Evolutionary conservation across 345 rosid species (phyloP).

Genomic region (Lepidium aucheri): DNA sequence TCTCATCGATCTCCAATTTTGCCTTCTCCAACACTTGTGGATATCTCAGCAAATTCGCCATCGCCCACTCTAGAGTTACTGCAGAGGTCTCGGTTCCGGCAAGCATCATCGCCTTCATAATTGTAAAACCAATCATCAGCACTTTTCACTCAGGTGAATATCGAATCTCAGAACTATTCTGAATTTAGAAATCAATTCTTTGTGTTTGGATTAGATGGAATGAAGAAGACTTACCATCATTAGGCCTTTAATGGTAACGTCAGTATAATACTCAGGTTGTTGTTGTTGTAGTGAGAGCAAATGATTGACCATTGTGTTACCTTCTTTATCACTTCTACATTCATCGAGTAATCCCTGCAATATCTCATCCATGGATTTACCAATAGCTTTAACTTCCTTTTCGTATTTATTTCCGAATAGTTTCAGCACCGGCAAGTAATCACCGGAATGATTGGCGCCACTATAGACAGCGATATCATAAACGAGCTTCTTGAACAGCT

Average conservation of each 20-base stretch:
- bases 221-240: slow-evolving; percentile 15
- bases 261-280: slow-evolving; percentile 36
- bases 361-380: slow-evolving; percentile 12
- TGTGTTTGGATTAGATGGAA: not conserved
- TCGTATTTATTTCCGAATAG: slow-evolving; percentile 18
- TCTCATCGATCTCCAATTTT: slow-evolving; percentile 36
- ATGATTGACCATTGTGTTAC: slow-evolving; percentile 26
- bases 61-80: slow-evolving; percentile 52
- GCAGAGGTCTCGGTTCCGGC: slow-evolving; percentile 65
- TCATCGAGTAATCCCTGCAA: slow-evolving; percentile 31
- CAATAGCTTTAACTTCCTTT: slow-evolving; percentile 10
- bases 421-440: slow-evolving; percentile 23
- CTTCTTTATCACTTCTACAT: slow-evolving; percentile 10
- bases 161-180: not conserved
- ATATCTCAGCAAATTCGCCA: slow-evolving; percentile 41
- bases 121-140: not conserved
- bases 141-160: not conserved
- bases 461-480: slow-evolving; percentile 13
- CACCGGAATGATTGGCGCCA: slow-evolving; percentile 22
- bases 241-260: slow-evolving; percentile 28
- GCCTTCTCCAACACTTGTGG: slow-evolving; percentile 38
- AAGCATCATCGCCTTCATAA: slow-evolving; percentile 20
- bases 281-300: slow-evolving; percentile 30
- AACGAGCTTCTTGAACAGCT: slow-evolving; percentile 33
- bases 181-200: no score